Conservation (phyloP, 2,329 filamentous ascomycete genomes). For the Colletotrichum simmondsii region DNA sequence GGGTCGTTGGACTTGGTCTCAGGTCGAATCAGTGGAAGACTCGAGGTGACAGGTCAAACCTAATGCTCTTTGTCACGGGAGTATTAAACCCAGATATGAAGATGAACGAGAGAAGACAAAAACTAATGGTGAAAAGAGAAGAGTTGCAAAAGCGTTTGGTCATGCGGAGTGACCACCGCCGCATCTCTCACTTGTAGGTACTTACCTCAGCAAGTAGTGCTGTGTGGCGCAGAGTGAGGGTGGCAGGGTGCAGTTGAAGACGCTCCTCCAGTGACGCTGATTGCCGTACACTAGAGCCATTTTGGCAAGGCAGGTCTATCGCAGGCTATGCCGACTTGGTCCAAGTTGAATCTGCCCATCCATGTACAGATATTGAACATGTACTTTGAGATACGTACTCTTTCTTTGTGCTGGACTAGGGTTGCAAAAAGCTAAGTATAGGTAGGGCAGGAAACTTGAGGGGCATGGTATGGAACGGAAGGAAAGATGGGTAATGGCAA, state of each 20-base stretch:
- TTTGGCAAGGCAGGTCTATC: not conserved
- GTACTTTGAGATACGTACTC: not conserved
- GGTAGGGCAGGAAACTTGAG: not conserved
- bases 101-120: not conserved
- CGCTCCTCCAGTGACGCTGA: not conserved
- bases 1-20: not conserved
- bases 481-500: not conserved
- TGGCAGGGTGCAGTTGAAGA: not conserved
- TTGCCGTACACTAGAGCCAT: constrained; percentile 6
- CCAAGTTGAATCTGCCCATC: not conserved
- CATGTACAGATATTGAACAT: not conserved
- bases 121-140: not conserved
- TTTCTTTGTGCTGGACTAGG: not conserved
- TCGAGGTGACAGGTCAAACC: not conserved
- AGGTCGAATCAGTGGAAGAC: not conserved
- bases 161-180: not conserved
- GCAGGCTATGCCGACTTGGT: not conserved
- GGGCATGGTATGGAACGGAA: not conserved
- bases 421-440: not conserved
- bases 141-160: not conserved
- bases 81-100: not conserved
- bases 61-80: not conserved
- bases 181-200: not conserved
- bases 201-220: not conserved
- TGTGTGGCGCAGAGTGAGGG: not conserved